Evolutionary conservation across 345 rosid genomes (phyloP).

Genomic region (Salix koriyanagi): DNA sequence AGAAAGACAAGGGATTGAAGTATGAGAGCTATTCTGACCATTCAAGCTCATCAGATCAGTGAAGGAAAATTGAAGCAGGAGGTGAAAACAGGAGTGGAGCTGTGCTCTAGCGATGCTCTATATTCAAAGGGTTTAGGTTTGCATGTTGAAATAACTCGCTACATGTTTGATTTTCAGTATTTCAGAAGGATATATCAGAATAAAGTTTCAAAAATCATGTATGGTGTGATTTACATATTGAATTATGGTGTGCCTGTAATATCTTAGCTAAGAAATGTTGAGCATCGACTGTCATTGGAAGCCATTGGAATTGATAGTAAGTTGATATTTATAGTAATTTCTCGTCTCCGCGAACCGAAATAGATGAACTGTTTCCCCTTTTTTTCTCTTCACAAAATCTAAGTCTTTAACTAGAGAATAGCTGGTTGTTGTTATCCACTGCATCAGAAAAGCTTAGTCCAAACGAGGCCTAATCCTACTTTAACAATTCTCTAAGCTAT

Average conservation of each 20-base stretch:
- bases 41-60: neutral
- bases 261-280: neutral
- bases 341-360: too few relatives aligned
- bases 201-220: neutral
- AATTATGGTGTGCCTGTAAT: neutral
- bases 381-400: neutral
- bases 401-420: neutral
- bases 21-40: neutral
- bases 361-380: neutral
- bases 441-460: neutral
- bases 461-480: neutral
- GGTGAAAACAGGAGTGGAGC: neutral
- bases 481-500: neutral
- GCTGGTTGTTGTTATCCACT: neutral
- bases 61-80: neutral
- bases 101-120: neutral
- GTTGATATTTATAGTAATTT: neutral
- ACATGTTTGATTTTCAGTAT: neutral
- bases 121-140: neutral
- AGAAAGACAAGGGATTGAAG: slow-evolving; percentile 13
- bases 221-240: neutral
- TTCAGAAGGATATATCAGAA: neutral
- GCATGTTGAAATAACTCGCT: neutral
- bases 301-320: neutral
- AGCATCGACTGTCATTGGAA: neutral